These are phyloP conservation scores for Xylaria telfairii DNA, from an alignment of 495 filamentous ascomycete genomes.

Conservation along the genomic window DNA sequence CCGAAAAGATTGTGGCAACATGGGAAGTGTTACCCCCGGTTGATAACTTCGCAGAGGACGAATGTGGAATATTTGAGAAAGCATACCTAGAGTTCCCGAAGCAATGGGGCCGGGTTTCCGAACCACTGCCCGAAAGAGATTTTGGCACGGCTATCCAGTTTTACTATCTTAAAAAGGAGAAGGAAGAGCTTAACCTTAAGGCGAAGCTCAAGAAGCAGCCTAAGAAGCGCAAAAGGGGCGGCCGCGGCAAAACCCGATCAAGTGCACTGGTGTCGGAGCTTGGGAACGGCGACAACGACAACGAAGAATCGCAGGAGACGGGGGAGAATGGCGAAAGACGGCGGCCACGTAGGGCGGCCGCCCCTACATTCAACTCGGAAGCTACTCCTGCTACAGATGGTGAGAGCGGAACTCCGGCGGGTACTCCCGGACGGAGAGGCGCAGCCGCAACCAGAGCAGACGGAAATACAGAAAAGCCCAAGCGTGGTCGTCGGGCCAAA, in stretches of 20 bases:
- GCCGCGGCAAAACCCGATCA: constrained; percentile 68
- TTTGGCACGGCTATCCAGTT: constrained; percentile 91
- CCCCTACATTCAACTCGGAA: constrained; percentile 57
- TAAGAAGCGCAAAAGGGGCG: constrained; percentile 64
- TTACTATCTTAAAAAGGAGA: constrained; percentile 95
- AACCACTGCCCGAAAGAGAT: constrained; percentile 70
- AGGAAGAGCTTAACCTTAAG: constrained; percentile 85
- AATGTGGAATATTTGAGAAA: constrained; percentile 78
- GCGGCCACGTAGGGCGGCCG: constrained; percentile 61
- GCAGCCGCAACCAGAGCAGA: constrained; percentile 57
- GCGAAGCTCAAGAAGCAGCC: constrained; percentile 78
- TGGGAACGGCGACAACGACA: constrained; percentile 62
- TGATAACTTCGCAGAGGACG: constrained; percentile 83
- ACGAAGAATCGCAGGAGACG: constrained; percentile 57
- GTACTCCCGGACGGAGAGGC: constrained; percentile 58
- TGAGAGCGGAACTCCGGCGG: constrained; percentile 59
- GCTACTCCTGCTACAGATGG: constrained; percentile 53
- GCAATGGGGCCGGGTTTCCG: constrained; percentile 89
- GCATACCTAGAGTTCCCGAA: constrained; percentile 83
- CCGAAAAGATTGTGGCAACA: constrained; percentile 67
- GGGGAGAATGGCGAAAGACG: constrained; percentile 59
- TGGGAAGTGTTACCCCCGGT: constrained; percentile 77
- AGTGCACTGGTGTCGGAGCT: constrained; percentile 79
- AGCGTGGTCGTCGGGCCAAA: constrained; percentile 54
- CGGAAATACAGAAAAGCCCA: constrained; percentile 60